Evolutionary conservation across 1,284 basidiomycete genomes (phyloP), one percentile per base, ranked within the genome.

Genomic region (Meripilus lineatus): DNA sequence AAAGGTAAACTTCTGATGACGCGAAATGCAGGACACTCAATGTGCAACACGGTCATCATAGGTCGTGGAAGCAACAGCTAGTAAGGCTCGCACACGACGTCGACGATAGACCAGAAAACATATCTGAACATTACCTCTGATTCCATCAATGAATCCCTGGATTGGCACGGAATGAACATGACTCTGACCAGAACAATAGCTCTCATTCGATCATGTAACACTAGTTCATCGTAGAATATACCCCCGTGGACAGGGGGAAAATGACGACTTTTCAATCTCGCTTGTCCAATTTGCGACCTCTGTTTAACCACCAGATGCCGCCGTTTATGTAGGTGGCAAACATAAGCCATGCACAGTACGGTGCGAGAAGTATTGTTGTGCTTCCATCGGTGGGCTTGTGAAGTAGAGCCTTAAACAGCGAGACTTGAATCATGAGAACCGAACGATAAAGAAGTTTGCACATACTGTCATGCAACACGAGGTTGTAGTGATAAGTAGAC

Each of bases 281-380:
- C n/a, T n/a, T n/a, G n/a, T n/a, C 28, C 8, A 30, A 10, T 10
- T 30, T 32, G n/a, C 50, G 45, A 14, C 49, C 49, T 18, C 64
- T 60, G 54, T 77, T 79, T 50, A 75, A 55, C 67, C 70, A 78
- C 74, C 76, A 80, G 42, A 75, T 68, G 5, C 78, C 77, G 22
- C 68, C 81, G 61, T 86, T 88, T 45, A 90, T 69, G 65, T 86
- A 89, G 5, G 83, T 81, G 2, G 78, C 81, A 53, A 74, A 84
- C 3, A 70, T 64, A 21, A 82, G 55, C 82, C 82, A 87, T 1
- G 66, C 70, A 47, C 79, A 83, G 62, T 84, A 84, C 5, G 83
- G 81, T 20, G 72, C 63, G 17, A 83, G 63, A 57, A 80, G 70
- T 56, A 74, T 78, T 3, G 76, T 78, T 5, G 81, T 71, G 50